phyloP scores from a whole-genome alignment of 2,329 filamentous ascomycete genomes.

The Aspergillus ochraceoroseus region DNA sequence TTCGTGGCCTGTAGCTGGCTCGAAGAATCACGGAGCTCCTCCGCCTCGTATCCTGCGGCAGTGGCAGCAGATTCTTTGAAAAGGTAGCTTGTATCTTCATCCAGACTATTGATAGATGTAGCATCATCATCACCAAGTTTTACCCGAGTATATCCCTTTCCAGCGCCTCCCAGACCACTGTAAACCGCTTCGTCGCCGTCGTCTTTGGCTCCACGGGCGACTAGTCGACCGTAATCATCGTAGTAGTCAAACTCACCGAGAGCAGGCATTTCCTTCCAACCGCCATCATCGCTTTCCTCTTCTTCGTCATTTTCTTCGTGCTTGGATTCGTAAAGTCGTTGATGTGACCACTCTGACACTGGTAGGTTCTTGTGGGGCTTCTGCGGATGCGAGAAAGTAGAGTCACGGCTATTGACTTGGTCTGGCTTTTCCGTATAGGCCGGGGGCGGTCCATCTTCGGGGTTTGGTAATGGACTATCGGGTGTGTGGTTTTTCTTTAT shows the following conservation, averaged over 20 bases:
- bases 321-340: conserved; percentile 59
- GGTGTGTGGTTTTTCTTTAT: conserved; percentile 9
- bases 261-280: conserved; percentile 92
- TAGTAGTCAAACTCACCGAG: conserved; percentile 92
- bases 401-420: conserved; percentile 6
- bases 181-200: conserved; percentile 69
- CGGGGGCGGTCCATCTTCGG: conserved; percentile 13
- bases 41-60: conserved; percentile 62
- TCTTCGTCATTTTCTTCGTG: conserved; percentile 40
- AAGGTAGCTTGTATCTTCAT: conserved; percentile 93
- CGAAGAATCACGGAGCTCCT: conserved; percentile 77
- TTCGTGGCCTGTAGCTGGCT: conserved; percentile 95
- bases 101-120: conserved; percentile 91
- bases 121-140: conserved; percentile 90
- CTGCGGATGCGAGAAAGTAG: conserved; percentile 16
- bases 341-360: conserved; percentile 83
- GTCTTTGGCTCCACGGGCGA: conserved; percentile 72
- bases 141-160: conserved; percentile 93
- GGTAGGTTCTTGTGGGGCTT: conserved; percentile 35
- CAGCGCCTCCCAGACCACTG: conserved; percentile 74
- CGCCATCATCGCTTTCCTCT: conserved; percentile 57
- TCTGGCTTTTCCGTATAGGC: conserved; percentile 18
- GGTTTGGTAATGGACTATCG: background rate
- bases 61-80: conserved; percentile 69
- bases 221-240: conserved; percentile 81